Base-by-base conservation (phyloP, 2,329 filamentous ascomycete genomes). In the Pseudogymnoascus sp. region DNA sequence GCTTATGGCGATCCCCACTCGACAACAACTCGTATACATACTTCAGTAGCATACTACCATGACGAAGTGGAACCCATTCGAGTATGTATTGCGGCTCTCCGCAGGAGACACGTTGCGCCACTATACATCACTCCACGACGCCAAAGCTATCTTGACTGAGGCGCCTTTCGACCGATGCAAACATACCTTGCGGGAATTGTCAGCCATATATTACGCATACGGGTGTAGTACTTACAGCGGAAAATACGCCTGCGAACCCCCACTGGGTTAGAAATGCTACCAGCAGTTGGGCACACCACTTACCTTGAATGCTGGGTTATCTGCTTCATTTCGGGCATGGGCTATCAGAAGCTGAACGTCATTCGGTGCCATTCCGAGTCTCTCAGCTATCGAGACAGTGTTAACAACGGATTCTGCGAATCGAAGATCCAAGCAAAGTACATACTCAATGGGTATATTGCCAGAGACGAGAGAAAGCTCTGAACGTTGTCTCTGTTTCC, bases 151-250 rank as follows among this genome's bases (percentile, higher is more conserved):
- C 43, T 30, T 16, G 43, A 30, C n/a, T 65, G 64, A 11, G 72
- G 74, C 61, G 81, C 79, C 65, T 86, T 87, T 64, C 78, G 77
- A 58, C 83, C 84, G 66, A 86, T 85, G 64, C 81, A 85, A 37
- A 86, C 80, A 69, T 86, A 85, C 64, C 82, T 85, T 34, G 30
- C n/a, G 9, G 20, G 41, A 3, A 41, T 63, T 35, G 58, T 39
- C 18, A 62, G 43, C 30, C 16, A 63, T 62, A 65, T 61, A 16
- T 25, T 37, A 60, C 59, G 54, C 11, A 22, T 11, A 12, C 20
- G 58, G 67, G 60, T 65, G 9, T 18, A 39, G 12, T 20, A 77
- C 81, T 78, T 72, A 86, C 79, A 86, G 68, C 43, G 81, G 81
- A 63, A 86, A 86, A 69, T 86, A 86, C 32, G 82, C 79, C 83